Evolutionary conservation across 2,329 filamentous ascomycete species (phyloP), one percentile per base, ranked within the genome.

Genomic region (Beauveria scarabaeidicola): DNA sequence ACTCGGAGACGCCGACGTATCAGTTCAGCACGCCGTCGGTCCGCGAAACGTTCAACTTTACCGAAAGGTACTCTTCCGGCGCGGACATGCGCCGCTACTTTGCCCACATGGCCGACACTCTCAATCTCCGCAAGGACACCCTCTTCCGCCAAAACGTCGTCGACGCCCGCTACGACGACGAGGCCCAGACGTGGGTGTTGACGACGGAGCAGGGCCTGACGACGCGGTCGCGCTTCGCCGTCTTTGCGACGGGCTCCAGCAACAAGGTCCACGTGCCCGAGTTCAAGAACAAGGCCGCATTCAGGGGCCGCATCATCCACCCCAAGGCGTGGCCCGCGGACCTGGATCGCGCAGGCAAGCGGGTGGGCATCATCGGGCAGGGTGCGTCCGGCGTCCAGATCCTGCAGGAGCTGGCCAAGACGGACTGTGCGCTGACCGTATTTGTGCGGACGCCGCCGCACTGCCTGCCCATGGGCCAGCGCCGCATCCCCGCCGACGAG

Each of bases 161-260:
- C n/a, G 36, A 19, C 11, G 29, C n/a, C 5, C 21, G 29, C n/a
- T 51, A 36, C 48, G 36, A 29, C 11, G n/a, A 23, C 9, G 29
- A 21, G 19, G 17, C 8, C 15, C 2, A 4, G 9, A 21, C 10
- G 6, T 51, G 48, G 48, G 36, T 3, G 2, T 65, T 83, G 15
- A 69, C 62, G 9, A 78, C 76, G 0, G 70, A 71, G 5, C 72
- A 73, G 29, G 78, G 77, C 4, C 62, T 64, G 15, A 64, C 41
- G 1, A 74, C 72, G n/a, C 72, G 68, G 13, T 68, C 73, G n/a
- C 74, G 70, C 17, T 81, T 73, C 62, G 69, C 83, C 3, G 63
- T 83, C 25, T 67, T 74, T 11, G 74, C 74, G 10, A 75, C 75
- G 2, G 80, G 81, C 0, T 77, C 78, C 52, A 71, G 75, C 0